Conservation (phyloP, 257 asterid species). For the Penstemon davidsonii region DNA sequence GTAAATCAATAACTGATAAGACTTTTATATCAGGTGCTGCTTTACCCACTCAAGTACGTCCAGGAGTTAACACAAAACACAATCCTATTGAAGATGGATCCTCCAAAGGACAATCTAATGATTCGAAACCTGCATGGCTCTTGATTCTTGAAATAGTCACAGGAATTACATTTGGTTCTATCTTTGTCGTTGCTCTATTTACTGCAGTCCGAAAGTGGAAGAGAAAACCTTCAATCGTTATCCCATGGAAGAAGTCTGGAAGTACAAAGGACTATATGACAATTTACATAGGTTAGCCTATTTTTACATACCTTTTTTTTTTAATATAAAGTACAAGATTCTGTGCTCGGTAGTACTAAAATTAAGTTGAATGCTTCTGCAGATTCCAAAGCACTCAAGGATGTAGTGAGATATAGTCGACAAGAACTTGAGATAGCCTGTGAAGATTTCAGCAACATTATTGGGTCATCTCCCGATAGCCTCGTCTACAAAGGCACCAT, state of each 20-base stretch:
- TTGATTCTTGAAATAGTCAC: conserved; percentile 72
- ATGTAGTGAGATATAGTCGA: conserved; percentile 62
- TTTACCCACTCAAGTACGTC: conserved; percentile 44
- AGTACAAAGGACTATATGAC: conserved; percentile 65
- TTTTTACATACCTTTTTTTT: background rate
- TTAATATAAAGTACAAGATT: background rate
- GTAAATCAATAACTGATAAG: background rate
- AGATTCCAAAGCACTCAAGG: conserved; percentile 77
- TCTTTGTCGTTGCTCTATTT: conserved; percentile 57
- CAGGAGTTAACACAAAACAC: conserved; percentile 42
- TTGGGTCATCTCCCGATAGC: conserved; percentile 83
- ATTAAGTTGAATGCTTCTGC: conserved; percentile 17
- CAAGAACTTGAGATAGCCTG: conserved; percentile 95
- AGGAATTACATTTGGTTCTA: conserved; percentile 67
- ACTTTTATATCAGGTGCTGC: conserved; percentile 39
- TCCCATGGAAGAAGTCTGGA: conserved; percentile 88
- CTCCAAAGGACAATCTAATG: conserved; percentile 43
- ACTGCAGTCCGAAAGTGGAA: conserved; percentile 66
- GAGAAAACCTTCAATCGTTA: conserved; percentile 61
- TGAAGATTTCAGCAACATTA: conserved; percentile 98
- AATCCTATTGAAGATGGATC: conserved; percentile 41
- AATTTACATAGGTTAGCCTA: conserved; percentile 64
- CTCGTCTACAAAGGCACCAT: conserved; percentile 79
- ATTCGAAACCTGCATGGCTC: conserved; percentile 80
- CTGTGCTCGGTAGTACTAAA: background rate